phyloP scores from a whole-genome alignment of 441 rosid genomes.

The Hypseocharis bilobata region DNA sequence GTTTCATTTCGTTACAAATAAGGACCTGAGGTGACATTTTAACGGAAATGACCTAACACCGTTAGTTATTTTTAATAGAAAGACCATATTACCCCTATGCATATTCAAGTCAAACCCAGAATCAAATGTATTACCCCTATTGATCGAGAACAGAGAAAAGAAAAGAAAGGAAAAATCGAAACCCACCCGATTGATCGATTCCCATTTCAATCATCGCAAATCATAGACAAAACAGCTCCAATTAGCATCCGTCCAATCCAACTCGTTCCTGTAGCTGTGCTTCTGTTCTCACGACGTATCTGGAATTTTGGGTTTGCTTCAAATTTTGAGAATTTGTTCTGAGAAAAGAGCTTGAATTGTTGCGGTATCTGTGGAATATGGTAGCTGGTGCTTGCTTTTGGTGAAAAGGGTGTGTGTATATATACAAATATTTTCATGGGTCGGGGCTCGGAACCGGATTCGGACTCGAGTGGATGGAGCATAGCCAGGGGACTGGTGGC shows the following conservation, averaged over 20 bases:
- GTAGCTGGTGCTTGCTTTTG: background rate
- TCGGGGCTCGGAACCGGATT: slow-evolving; percentile 32
- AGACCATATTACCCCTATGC: too few species aligned
- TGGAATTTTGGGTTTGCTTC: background rate
- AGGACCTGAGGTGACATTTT: too few species aligned
- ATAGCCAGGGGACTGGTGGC: slow-evolving; percentile 54
- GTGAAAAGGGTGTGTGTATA: slow-evolving; percentile 2
- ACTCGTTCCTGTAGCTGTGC: background rate
- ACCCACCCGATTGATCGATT: background rate
- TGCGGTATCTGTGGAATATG: background rate
- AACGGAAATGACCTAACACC: too few species aligned
- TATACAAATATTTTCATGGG: slow-evolving; percentile 9
- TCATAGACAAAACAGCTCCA: too few species aligned
- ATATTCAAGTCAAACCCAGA: too few species aligned
- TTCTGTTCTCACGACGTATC: background rate
- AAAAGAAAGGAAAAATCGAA: background rate
- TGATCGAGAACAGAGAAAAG: too few species aligned
- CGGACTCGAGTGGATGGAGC: slow-evolving; percentile 67
- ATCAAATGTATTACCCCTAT: too few species aligned
- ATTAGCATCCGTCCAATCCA: too few species aligned
- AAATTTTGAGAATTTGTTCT: background rate
- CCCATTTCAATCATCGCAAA: background rate
- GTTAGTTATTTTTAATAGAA: too few species aligned
- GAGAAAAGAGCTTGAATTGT: background rate
- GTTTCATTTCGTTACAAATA: too few species aligned